phyloP scores from a whole-genome alignment of 371 early-diverging fungal genomes.

The Agmasoma carcini region DNA sequence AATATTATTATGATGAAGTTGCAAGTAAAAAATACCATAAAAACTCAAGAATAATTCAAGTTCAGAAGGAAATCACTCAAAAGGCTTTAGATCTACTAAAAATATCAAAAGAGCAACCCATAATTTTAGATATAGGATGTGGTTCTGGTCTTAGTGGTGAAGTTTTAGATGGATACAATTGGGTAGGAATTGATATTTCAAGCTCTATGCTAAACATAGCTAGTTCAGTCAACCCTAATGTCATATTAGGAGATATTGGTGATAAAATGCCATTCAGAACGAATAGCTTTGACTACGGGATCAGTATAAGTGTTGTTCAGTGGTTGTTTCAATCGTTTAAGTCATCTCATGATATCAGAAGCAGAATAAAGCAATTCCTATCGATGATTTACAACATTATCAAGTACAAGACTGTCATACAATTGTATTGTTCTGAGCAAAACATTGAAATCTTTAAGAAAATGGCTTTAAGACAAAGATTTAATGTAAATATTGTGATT shows the following conservation, averaged over 20 bases:
- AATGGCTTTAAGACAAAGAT: constrained; percentile 71
- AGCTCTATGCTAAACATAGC: constrained; percentile 63
- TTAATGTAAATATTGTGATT: constrained; percentile 81
- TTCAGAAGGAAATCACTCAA: constrained; percentile 47
- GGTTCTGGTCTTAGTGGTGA: constrained; percentile 84
- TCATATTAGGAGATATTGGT: constrained; percentile 70
- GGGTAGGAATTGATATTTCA: constrained; percentile 90
- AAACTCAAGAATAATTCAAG: constrained; percentile 45
- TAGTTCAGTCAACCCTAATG: constrained; percentile 28
- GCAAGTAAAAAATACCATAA: constrained; percentile 44
- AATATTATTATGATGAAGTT: constrained; percentile 49
- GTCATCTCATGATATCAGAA: constrained; percentile 62
- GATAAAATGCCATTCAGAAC: constrained; percentile 80
- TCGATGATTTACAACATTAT: constrained; percentile 71
- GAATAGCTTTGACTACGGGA: constrained; percentile 86
- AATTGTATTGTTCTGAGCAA: constrained; percentile 86
- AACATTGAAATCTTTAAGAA: constrained; percentile 78
- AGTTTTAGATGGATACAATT: constrained; percentile 70
- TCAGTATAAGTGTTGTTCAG: constrained; percentile 89
- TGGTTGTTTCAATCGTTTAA: constrained; percentile 95
- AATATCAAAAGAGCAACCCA: constrained; percentile 6
- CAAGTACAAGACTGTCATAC: constrained; percentile 77
- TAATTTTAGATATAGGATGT: constrained; percentile 84
- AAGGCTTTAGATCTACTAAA: constrained; percentile 49
- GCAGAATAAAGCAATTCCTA: constrained; percentile 73